These are phyloP conservation scores for Kitagawia praeruptora DNA, from an alignment of 129 eudicot genomes.

Conservation along the genomic window DNA sequence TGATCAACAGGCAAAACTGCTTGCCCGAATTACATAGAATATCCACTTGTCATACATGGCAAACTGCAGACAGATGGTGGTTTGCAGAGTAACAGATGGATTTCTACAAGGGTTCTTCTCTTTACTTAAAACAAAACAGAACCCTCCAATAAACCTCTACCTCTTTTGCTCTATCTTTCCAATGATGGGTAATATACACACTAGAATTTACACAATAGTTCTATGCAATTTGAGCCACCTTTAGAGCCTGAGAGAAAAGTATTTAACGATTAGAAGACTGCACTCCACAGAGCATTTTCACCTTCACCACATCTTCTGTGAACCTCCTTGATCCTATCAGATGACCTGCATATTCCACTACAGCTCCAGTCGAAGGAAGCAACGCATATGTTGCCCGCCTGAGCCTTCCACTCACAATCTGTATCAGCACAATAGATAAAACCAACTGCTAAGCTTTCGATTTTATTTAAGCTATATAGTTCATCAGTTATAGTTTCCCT, in stretches of 20 bases:
- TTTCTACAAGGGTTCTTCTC: conserved; percentile 27
- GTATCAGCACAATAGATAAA: conserved; percentile 9
- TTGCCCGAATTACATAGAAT: conserved; percentile 4
- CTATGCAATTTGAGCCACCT: background rate
- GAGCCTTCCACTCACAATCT: conserved; percentile 98
- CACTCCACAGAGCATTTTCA: conserved; percentile 55
- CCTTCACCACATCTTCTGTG: conserved; percentile 89
- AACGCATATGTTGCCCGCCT: conserved; percentile 83
- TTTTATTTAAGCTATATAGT: background rate
- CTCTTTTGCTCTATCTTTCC: conserved; percentile 13
- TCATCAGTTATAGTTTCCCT: background rate
- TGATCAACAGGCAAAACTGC: conserved; percentile 14
- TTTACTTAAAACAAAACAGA: conserved; percentile 29
- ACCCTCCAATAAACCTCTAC: conserved; percentile 16
- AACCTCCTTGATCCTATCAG: conserved; percentile 76
- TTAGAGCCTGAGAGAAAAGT: background rate
- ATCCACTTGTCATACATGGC: conserved; percentile 2
- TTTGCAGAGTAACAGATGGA: conserved; percentile 1
- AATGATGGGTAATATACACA: conserved; percentile 11
- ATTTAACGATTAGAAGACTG: conserved; percentile 29
- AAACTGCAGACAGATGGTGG: background rate
- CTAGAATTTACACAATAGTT: conserved; percentile 6
- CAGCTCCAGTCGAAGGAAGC: conserved; percentile 95
- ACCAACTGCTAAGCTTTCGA: background rate
- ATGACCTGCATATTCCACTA: conserved; percentile 81